Base-by-base conservation (phyloP, 1,284 basidiomycete genomes). In the Ustilago trichophora region DNA sequence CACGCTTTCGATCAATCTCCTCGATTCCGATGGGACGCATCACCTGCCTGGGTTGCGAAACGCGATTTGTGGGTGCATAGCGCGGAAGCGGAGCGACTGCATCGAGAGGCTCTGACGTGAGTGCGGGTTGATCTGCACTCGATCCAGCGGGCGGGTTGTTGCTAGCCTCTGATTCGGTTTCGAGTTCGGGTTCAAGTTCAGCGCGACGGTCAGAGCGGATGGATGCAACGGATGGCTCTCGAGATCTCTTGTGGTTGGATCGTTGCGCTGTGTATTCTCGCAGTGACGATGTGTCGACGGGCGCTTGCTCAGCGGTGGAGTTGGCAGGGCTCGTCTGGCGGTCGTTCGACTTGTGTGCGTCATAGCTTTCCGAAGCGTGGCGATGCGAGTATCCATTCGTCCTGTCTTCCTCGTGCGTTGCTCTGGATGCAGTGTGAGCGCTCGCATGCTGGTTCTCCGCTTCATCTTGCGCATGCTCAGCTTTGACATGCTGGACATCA, bases 21-120 rank as follows among this genome's bases (percentile, higher is more conserved):
- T 63, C 71, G n/a, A 54, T 51, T 0, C 58, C 43, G 18, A 77
- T 73, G 3, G 75, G 73, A 9, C 41, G 50, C 42, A 64, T 47
- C 7, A 77, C 67, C 19, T 52, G 45, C 34, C 45, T 46, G 1
- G 75, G 63, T n/a, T 38, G 32, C 21, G 67, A 67, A 1, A 72
- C 52, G n/a, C 75, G 75, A 6, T 44, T 31, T 5, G 43, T 59
- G 1, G 75, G 75, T 2, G 53, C 56, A 27, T 75, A 75, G 27
- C 68, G 55, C 13, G 59, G 60, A 15, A 72, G 45, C 3, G 55
- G 58, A 12, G 33, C 25, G 32, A 52, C 15, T 8, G n/a, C 37
- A 7, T 35, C 36, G 11, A 9, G 26, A 6, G 33, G 12, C 22
- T 44, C 35, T 7, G 32, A 10, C 27, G 45, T 24, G 37, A 15